phyloP scores from a whole-genome alignment of 768 basidiomycete species.

The Lyophyllum atratum region DNA sequence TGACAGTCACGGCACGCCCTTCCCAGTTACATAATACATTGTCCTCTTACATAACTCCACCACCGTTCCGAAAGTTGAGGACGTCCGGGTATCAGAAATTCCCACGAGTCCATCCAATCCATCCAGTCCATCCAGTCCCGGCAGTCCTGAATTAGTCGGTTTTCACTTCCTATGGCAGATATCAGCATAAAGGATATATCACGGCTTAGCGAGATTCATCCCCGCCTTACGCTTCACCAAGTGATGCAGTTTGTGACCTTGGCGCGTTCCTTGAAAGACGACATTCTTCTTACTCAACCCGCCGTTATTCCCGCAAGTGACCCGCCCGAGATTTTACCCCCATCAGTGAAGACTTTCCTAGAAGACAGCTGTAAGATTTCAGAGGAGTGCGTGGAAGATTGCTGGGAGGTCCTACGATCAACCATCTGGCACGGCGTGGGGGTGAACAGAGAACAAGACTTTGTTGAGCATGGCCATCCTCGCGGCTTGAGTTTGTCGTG shows the following conservation, averaged over 20 bases:
- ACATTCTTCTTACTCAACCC: not conserved
- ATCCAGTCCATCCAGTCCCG: not conserved
- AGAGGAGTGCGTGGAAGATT: not conserved
- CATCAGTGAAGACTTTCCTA: not conserved
- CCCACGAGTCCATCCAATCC: not conserved
- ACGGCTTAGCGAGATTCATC: not conserved
- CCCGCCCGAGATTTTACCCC: not conserved
- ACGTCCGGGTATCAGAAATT: slow-evolving; percentile 1
- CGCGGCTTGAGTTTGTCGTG: not conserved
- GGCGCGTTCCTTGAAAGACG: not conserved
- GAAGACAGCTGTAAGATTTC: not conserved
- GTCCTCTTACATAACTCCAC: too few species aligned
- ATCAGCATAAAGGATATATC: not conserved
- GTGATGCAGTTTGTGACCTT: not conserved
- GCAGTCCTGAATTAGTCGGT: not conserved
- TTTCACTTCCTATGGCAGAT: not conserved
- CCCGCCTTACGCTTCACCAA: not conserved
- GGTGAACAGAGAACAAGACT: not conserved
- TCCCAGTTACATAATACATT: too few species aligned
- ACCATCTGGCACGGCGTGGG: not conserved
- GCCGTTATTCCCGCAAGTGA: not conserved
- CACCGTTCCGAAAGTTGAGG: too few species aligned
- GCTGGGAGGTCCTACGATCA: not conserved
- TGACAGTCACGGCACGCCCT: too few species aligned
- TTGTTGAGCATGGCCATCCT: not conserved